Conservation (phyloP, 495 filamentous ascomycete species). For the Penicillium soppii region DNA sequence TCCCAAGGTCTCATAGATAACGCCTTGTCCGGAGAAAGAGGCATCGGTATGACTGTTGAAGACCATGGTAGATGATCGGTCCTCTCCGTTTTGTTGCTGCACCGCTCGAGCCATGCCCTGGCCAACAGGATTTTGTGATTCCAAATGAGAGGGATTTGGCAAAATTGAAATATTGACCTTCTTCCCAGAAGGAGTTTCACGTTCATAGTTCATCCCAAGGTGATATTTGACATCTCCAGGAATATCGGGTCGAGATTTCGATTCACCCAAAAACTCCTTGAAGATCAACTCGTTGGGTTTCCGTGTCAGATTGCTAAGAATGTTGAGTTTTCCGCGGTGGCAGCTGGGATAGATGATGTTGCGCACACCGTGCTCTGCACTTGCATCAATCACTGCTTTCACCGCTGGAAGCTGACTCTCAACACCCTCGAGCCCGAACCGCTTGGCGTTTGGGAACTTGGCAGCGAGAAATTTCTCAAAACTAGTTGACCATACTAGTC, state of each 20-base stretch:
- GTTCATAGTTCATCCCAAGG: slow-evolving; percentile 99
- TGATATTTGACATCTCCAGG: slow-evolving; percentile 99
- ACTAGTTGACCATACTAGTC: slow-evolving; percentile 95
- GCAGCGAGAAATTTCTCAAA: slow-evolving; percentile 93
- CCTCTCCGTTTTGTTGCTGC: slow-evolving; percentile 98
- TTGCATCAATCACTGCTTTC: slow-evolving; percentile 98
- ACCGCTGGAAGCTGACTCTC: slow-evolving; percentile 96
- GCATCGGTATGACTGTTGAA: slow-evolving; percentile 93
- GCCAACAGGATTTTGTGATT: slow-evolving; percentile 97
- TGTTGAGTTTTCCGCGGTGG: slow-evolving; percentile 96
- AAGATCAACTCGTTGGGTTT: slow-evolving; percentile 99
- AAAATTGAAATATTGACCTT: slow-evolving; percentile 98
- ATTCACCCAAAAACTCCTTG: slow-evolving; percentile 89
- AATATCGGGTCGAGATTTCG: slow-evolving; percentile 88
- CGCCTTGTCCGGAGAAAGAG: slow-evolving; percentile 91
- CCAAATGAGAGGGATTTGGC: slow-evolving; percentile 97
- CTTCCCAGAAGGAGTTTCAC: slow-evolving; percentile 96
- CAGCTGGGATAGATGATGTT: slow-evolving; percentile 99
- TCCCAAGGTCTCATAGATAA: slow-evolving; percentile 98
- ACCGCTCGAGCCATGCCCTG: slow-evolving; percentile 96
- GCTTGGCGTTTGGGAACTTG: slow-evolving; percentile 99
- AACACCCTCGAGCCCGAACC: slow-evolving; percentile 97
- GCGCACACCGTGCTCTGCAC: slow-evolving; percentile 96
- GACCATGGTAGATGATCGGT: slow-evolving; percentile 72
- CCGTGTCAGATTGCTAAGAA: slow-evolving; percentile 95